Evolutionary conservation across 805 yeast species (phyloP), one percentile per base, ranked within the genome.

Genomic region (Zygosaccharomyces bisporus): DNA sequence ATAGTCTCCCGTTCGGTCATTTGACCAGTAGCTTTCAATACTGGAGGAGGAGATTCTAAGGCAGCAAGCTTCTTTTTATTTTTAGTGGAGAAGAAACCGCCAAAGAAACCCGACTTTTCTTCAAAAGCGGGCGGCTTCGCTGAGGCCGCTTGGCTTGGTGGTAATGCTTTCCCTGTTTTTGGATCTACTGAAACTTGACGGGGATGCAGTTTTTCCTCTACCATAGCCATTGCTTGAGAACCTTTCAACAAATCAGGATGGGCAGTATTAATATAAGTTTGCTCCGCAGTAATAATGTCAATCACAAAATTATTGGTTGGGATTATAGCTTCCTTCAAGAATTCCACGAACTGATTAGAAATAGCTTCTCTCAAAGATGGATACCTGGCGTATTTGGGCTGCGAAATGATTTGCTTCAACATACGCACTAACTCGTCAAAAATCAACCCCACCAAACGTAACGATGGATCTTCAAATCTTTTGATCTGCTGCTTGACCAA

Each of bases 21-120:
- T 44, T 71, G 72, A 39, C 97, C 96, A 16, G 91, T 80, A 6
- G 98, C 98, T 66, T 90, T 84, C 60, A 91, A 78, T 4, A 89
- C 90, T 27, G 95, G 80, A 33, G 99, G 99, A 39, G 99, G 99
- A 2, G 98, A 91, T 68, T 91, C 99, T 91, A 91, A 86, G 14
- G 87, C 81, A 21, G 95, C 97, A 58, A 90, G 75, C 69, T 93
- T 83, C 77, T 90, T 90, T 71, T 90, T 93, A 66, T 88, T 88
- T 69, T 89, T 90, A 4, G 91, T 79, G 7, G 90, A 80, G 69
- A 93, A 93, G 64, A 93, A 91, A 0, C 96, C 95, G 43, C 97
- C 96, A 66, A 93, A 93, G 70, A 91, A 93, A 4, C 97, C 95
- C 41, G 81, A 78, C 46, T 85, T 69, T 14, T 67, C 71, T 9